Evolutionary conservation across 1,284 basidiomycete species (phyloP).

Genomic region (Athelia psychrophila): DNA sequence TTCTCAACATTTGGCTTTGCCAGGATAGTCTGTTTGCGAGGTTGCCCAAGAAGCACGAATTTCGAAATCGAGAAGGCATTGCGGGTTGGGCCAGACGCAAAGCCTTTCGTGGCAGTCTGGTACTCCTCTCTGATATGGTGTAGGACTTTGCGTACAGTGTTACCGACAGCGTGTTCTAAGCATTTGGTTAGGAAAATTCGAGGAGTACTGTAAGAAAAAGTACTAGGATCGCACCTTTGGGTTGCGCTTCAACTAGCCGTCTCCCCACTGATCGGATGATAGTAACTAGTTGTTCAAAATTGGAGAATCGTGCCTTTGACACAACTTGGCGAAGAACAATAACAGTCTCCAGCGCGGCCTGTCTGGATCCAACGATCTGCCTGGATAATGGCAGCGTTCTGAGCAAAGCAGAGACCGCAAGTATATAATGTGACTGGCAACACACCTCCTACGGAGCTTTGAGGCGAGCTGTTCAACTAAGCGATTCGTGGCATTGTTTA

Average conservation of each 20-base stretch:
- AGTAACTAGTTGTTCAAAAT: conserved; percentile 82
- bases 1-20: conserved; percentile 48
- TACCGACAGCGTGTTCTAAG: conserved; percentile 90
- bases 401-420: conserved; percentile 2
- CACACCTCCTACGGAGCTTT: conserved; percentile 66
- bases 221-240: conserved; percentile 68
- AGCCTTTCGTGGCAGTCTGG: conserved; percentile 56
- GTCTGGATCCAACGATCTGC: conserved; percentile 85
- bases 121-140: conserved; percentile 96
- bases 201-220: not conserved
- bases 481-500: conserved; percentile 36
- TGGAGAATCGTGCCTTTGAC: conserved; percentile 81
- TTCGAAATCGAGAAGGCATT: conserved; percentile 70
- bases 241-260: conserved; percentile 84
- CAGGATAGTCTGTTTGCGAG: conserved; percentile 51
- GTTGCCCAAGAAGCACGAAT: conserved; percentile 76
- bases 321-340: conserved; percentile 88
- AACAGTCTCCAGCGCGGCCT: conserved; percentile 88
- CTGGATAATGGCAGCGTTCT: conserved; percentile 34
- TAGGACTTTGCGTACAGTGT: conserved; percentile 88
- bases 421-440: conserved; percentile 15
- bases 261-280: conserved; percentile 83
- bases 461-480: conserved; percentile 66
- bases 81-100: conserved; percentile 31
- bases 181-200: not conserved